Evolutionary conservation across 2,329 filamentous ascomycete species (phyloP).

Genomic region (Chalara sp.): DNA sequence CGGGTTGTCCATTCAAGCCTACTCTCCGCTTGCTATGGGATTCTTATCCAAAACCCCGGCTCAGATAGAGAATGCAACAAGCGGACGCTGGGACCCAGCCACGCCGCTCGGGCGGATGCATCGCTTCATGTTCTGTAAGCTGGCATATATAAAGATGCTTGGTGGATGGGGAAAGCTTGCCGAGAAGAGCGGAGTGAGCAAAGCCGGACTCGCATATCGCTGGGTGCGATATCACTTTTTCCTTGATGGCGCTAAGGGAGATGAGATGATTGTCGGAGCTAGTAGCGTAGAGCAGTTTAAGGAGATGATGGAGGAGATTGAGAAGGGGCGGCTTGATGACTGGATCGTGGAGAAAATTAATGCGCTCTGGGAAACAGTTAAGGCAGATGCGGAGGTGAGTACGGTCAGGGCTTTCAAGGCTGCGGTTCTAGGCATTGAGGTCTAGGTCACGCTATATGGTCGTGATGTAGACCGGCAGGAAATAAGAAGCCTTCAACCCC

Average conservation of each 20-base stretch:
- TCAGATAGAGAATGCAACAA: slow-evolving; percentile 25
- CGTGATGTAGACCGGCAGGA: too few relatives aligned
- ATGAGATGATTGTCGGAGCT: slow-evolving; percentile 33
- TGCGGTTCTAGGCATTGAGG: too few relatives aligned
- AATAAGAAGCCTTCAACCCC: too few relatives aligned
- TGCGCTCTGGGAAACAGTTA: slow-evolving; percentile 9
- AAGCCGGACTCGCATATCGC: slow-evolving; percentile 52
- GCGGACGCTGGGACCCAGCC: slow-evolving; percentile 46
- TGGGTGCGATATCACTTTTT: slow-evolving; percentile 53
- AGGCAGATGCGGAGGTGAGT: slow-evolving; percentile 7
- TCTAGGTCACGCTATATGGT: too few relatives aligned
- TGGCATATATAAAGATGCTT: slow-evolving; percentile 24
- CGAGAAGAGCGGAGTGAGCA: slow-evolving; percentile 45
- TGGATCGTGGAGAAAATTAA: slow-evolving; percentile 11
- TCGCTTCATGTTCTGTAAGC: slow-evolving; percentile 18
- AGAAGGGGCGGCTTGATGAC: slow-evolving; percentile 46
- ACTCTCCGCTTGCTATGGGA: slow-evolving; percentile 56
- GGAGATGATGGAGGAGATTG: slow-evolving; percentile 30
- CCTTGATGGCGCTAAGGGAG: slow-evolving; percentile 29
- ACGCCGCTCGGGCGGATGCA: slow-evolving; percentile 32
- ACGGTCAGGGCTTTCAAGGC: slow-evolving; percentile 9
- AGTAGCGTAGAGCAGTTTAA: slow-evolving; percentile 30
- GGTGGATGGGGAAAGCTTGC: slow-evolving; percentile 40
- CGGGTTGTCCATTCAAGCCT: slow-evolving; percentile 53
- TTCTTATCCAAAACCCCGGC: slow-evolving; percentile 38